phyloP scores from a whole-genome alignment of 2,329 filamentous ascomycete genomes.

The Monosporascus sp. region DNA sequence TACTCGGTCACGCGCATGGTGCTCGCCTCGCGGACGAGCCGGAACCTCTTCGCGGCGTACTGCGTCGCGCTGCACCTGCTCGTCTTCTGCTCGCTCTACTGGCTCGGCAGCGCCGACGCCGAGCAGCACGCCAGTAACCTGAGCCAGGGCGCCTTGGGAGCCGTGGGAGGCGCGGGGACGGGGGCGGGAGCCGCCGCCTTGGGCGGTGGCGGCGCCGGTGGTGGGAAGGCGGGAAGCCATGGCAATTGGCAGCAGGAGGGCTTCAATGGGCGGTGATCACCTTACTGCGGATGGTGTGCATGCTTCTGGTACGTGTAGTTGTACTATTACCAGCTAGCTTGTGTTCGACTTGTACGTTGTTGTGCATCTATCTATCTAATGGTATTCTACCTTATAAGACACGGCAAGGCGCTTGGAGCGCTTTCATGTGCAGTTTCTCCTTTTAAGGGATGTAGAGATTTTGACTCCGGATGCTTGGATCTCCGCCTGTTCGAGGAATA shows the following conservation, averaged over 20 bases:
- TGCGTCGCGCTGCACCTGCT: conserved; percentile 83
- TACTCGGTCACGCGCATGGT: conserved; percentile 90
- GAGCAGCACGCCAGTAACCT: conserved; percentile 56
- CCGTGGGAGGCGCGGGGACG: conserved; percentile 18
- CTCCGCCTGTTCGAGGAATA: no score
- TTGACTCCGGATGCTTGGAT: no score
- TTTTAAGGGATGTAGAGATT: no score
- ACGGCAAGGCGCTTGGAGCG: background rate
- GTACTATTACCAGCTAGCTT: conserved; percentile 11
- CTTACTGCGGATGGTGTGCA: background rate
- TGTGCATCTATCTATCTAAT: conserved; percentile 4
- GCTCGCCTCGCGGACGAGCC: conserved; percentile 79
- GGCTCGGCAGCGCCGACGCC: conserved; percentile 65
- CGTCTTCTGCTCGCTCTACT: conserved; percentile 82
- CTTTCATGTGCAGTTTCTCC: background rate
- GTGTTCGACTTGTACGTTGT: conserved; percentile 7
- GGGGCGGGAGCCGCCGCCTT: conserved; percentile 36
- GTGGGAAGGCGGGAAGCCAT: conserved; percentile 29
- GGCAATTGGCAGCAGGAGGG: conserved; percentile 62
- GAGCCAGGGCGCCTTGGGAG: conserved; percentile 34
- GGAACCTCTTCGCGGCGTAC: conserved; percentile 91
- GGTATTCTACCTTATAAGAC: conserved; percentile 2
- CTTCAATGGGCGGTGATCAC: conserved; percentile 38
- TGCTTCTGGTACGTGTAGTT: background rate
- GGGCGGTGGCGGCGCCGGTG: conserved; percentile 27